Conservation (phyloP, 257 asterid species). For the Solanum neorickii region DNA sequence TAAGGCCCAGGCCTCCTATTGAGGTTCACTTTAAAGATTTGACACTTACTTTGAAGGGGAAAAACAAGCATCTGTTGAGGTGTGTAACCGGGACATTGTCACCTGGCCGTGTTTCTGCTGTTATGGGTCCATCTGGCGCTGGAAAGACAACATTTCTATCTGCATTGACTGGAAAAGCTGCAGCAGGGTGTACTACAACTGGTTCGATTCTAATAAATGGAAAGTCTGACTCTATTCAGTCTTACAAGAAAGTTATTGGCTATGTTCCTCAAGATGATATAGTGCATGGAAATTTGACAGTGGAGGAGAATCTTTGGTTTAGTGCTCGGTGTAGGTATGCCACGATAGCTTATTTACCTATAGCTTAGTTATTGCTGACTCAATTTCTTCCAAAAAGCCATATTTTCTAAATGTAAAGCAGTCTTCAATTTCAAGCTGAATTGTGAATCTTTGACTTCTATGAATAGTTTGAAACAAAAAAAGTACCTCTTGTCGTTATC, state of each 20-base stretch:
- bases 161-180: slow-evolving; percentile 84
- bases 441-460: neutral
- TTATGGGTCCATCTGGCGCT: slow-evolving; percentile 99
- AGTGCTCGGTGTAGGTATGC: slow-evolving; percentile 88
- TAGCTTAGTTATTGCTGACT: neutral
- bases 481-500: neutral
- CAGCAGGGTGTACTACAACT: slow-evolving; percentile 65
- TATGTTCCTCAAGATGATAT: slow-evolving; percentile 97
- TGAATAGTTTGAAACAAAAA: neutral
- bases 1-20: slow-evolving; percentile 46
- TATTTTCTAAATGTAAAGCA: neutral
- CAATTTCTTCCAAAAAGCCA: neutral
- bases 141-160: slow-evolving; percentile 96
- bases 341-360: neutral
- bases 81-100: slow-evolving; percentile 63
- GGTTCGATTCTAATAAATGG: slow-evolving; percentile 68
- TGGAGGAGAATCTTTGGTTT: slow-evolving; percentile 97
- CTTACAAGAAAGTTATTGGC: slow-evolving; percentile 80
- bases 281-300: slow-evolving; percentile 91
- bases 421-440: neutral
- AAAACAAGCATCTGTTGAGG: slow-evolving; percentile 60
- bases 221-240: slow-evolving; percentile 48
- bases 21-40: slow-evolving; percentile 65
- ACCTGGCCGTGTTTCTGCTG: slow-evolving; percentile 89
- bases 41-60: slow-evolving; percentile 64